Conservation (phyloP, 345 rosid genomes). For the Salix viminalis region DNA sequence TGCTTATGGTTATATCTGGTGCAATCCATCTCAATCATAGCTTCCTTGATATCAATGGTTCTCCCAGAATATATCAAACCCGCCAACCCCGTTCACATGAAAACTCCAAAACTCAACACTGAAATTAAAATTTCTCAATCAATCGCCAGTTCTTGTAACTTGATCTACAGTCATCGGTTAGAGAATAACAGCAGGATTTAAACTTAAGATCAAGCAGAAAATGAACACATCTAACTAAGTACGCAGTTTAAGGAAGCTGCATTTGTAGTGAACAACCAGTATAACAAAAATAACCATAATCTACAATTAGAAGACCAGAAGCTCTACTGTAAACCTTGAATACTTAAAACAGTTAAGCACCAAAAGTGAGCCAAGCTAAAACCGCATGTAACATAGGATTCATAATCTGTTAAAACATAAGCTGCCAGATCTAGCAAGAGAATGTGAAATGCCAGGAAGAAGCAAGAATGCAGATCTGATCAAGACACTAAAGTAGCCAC, state of each 20-base stretch:
- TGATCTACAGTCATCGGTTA: conserved; percentile 31
- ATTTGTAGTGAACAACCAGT: background rate
- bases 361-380: background rate
- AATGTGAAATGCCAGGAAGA: conserved; percentile 19
- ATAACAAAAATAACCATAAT: conserved; percentile 1
- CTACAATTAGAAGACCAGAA: background rate
- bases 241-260: background rate
- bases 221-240: background rate
- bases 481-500: conserved; percentile 17
- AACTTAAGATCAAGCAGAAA: conserved; percentile 10
- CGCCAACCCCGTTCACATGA: conserved; percentile 7
- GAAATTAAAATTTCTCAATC: background rate
- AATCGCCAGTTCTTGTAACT: conserved; percentile 20
- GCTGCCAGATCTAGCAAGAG: background rate
- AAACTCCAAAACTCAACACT: conserved; percentile 6
- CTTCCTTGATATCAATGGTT: conserved; percentile 2
- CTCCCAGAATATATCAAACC: conserved; percentile 8
- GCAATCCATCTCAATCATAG: conserved; percentile 2
- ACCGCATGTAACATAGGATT: background rate
- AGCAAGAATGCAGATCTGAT: conserved; percentile 51
- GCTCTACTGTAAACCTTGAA: background rate
- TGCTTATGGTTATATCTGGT: background rate
- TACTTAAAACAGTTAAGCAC: background rate
- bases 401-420: background rate
- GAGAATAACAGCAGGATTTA: background rate